Evolutionary conservation across 352 stramenopile genomes (phyloP).

Genomic region (Pythium dissimile): DNA sequence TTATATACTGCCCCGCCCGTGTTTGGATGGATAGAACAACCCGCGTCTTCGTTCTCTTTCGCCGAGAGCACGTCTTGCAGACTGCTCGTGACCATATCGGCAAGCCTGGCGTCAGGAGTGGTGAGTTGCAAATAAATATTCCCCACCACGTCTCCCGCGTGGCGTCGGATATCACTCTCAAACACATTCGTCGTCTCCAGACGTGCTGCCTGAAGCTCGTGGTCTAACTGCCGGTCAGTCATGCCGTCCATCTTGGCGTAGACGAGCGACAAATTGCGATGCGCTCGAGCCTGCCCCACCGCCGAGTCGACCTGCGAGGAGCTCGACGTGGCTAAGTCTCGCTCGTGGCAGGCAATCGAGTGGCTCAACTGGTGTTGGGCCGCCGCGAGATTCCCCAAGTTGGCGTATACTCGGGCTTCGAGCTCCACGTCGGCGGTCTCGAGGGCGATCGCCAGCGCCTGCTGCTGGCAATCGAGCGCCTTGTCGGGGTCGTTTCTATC

Average conservation of each 20-base stretch:
- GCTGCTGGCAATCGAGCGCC: constrained; percentile 58
- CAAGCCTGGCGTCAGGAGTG: constrained; percentile 33
- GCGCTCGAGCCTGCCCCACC: constrained; percentile 49
- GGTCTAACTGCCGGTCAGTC: constrained; percentile 20
- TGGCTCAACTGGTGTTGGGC: constrained; percentile 50
- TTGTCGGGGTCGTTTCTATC: constrained; percentile 35
- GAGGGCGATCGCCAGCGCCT: constrained; percentile 51
- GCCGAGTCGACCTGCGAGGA: constrained; percentile 40
- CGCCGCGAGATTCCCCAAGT: constrained; percentile 69
- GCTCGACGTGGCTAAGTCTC: constrained; percentile 43
- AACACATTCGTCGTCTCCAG: constrained; percentile 36
- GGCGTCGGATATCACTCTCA: constrained; percentile 41
- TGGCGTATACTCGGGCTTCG: constrained; percentile 70
- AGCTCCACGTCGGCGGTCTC: constrained; percentile 53
- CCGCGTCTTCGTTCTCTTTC: constrained; percentile 12
- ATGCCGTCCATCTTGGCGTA: constrained; percentile 39
- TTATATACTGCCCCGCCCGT: too few relatives aligned
- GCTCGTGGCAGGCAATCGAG: constrained; percentile 55
- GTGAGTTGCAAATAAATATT: constrained; percentile 69
- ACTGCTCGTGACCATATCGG: constrained; percentile 31
- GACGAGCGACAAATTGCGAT: constrained; percentile 68
- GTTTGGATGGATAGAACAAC: too few relatives aligned
- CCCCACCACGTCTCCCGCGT: constrained; percentile 38
- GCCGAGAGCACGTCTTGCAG: constrained; percentile 31
- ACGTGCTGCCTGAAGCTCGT: constrained; percentile 19